A percentile compares a stretch with the other conserved stretches of the same genome.
phyloP scores from a whole-genome alignment of 768 basidiomycete species.

The Neoboletus magnificus region DNA sequence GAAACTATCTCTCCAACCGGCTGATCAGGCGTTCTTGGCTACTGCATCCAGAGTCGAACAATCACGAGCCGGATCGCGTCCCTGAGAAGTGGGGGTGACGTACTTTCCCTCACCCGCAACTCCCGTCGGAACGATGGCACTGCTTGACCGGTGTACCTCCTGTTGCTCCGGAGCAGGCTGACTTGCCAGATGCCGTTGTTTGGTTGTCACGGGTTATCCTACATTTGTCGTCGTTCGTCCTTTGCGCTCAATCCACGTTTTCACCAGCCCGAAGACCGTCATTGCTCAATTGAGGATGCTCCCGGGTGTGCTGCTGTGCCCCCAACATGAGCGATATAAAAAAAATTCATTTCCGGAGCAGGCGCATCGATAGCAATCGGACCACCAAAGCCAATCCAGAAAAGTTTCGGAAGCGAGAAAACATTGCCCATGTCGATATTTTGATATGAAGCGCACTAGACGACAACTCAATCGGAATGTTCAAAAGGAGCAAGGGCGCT shows the following conservation, averaged over 20 bases:
- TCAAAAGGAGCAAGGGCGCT: not conserved
- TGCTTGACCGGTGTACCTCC: not conserved
- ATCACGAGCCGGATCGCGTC: slow-evolving; percentile 11
- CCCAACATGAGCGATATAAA: not conserved
- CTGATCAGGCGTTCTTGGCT: not conserved
- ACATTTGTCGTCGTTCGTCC: not conserved
- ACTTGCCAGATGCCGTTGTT: not conserved
- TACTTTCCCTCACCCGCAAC: not conserved
- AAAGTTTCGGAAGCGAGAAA: slow-evolving; percentile 7
- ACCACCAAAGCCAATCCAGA: not conserved
- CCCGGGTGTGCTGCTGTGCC: not conserved
- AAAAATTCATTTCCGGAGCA: not conserved
- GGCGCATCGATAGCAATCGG: not conserved
- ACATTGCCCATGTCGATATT: not conserved
- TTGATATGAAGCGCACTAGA: not conserved
- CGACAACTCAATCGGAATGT: not conserved
- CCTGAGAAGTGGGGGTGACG: slow-evolving; percentile 1
- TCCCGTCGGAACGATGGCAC: slow-evolving; percentile 17
- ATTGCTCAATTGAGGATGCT: slow-evolving; percentile 1
- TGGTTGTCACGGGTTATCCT: not conserved
- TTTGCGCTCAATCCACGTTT: not conserved
- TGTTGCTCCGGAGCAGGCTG: not conserved
- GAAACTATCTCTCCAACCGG: not conserved
- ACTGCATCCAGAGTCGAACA: slow-evolving; percentile 3
- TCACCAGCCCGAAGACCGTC: not conserved